Evolutionary conservation across 176 grass and related monocot genomes (phyloP).

Genomic region (Lolium rigidum): DNA sequence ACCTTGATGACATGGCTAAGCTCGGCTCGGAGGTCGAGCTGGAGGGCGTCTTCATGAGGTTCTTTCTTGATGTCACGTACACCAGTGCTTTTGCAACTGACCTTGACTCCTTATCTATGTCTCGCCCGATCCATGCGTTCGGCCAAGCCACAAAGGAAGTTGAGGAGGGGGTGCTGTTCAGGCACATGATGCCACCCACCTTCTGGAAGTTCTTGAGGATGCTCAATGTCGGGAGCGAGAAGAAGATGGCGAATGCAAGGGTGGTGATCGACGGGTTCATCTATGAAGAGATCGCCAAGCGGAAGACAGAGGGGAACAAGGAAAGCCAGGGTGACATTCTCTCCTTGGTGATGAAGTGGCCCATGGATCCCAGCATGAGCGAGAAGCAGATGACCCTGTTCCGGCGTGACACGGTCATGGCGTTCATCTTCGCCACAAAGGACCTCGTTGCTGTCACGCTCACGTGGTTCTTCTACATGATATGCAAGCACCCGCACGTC

Average conservation of each 20-base stretch:
- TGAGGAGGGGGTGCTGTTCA: slow-evolving; percentile 58
- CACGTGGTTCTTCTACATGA: slow-evolving; percentile 66
- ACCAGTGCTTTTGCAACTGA: slow-evolving; percentile 55
- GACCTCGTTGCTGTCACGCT: slow-evolving; percentile 53
- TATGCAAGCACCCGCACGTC: slow-evolving; percentile 51
- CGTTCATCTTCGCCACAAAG: slow-evolving; percentile 57
- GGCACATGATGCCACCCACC: slow-evolving; percentile 49
- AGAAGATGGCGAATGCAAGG: slow-evolving; percentile 53
- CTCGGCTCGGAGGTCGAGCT: slow-evolving; percentile 38
- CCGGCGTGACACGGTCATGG: slow-evolving; percentile 42
- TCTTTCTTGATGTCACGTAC: slow-evolving; percentile 55
- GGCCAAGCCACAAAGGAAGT: slow-evolving; percentile 54
- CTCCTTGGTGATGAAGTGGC: slow-evolving; percentile 46
- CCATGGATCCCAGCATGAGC: slow-evolving; percentile 6
- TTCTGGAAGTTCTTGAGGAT: slow-evolving; percentile 59
- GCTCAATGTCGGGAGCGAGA: slow-evolving; percentile 63
- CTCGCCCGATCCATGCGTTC: slow-evolving; percentile 41
- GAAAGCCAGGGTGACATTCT: slow-evolving; percentile 39
- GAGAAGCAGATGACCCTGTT: slow-evolving; percentile 35
- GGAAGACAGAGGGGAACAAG: slow-evolving; percentile 17
- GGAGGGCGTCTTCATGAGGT: slow-evolving; percentile 59
- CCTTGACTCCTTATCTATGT: slow-evolving; percentile 44
- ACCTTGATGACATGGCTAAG: slow-evolving; percentile 54
- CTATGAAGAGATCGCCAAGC: slow-evolving; percentile 40
- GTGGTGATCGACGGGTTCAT: slow-evolving; percentile 57